Evolutionary conservation across 768 basidiomycete genomes (phyloP).

Genomic region (Aureoboletus auriporus): DNA sequence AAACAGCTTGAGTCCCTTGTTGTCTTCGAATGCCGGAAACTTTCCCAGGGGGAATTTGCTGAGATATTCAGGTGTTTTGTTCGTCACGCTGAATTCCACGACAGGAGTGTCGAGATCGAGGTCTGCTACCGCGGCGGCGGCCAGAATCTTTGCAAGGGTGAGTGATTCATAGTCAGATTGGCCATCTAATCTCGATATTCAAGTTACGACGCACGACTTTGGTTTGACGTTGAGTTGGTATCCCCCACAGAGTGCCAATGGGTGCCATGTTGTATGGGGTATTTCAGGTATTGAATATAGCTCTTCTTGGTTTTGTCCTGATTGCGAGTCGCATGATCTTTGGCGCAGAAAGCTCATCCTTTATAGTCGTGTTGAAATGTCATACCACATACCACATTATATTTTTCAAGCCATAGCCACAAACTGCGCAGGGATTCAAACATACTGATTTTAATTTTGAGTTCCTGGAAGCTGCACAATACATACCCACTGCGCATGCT

Average conservation of each 20-base stretch:
- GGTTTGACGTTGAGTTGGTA: slow-evolving; percentile 23
- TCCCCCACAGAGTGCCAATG: slow-evolving; percentile 26
- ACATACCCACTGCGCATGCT: too few relatives aligned
- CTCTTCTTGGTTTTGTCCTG: not conserved
- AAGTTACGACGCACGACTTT: slow-evolving; percentile 22
- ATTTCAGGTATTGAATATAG: not conserved
- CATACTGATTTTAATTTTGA: too few relatives aligned
- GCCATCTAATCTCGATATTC: too few relatives aligned
- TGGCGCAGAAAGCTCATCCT: not conserved
- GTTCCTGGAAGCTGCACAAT: too few relatives aligned
- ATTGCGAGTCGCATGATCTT: not conserved
- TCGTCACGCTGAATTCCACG: slow-evolving; percentile 24
- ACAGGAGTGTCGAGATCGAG: slow-evolving; percentile 23
- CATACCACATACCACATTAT: not conserved
- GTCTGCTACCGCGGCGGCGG: slow-evolving; percentile 19
- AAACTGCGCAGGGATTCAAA: too few relatives aligned
- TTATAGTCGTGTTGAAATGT: slow-evolving; percentile 7
- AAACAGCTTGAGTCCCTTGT: slow-evolving; percentile 20
- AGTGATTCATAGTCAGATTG: not conserved
- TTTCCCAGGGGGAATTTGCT: slow-evolving; percentile 28
- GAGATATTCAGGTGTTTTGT: slow-evolving; percentile 25
- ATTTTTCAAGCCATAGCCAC: too few relatives aligned
- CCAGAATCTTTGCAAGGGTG: slow-evolving; percentile 17
- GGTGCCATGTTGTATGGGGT: slow-evolving; percentile 17
- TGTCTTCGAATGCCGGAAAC: slow-evolving; percentile 24